A percentile compares a stretch with the other conserved stretches of the same genome.
These are phyloP conservation scores for Santalum album DNA, from an alignment of 164 flowering plant genomes.

Conservation along the genomic window DNA sequence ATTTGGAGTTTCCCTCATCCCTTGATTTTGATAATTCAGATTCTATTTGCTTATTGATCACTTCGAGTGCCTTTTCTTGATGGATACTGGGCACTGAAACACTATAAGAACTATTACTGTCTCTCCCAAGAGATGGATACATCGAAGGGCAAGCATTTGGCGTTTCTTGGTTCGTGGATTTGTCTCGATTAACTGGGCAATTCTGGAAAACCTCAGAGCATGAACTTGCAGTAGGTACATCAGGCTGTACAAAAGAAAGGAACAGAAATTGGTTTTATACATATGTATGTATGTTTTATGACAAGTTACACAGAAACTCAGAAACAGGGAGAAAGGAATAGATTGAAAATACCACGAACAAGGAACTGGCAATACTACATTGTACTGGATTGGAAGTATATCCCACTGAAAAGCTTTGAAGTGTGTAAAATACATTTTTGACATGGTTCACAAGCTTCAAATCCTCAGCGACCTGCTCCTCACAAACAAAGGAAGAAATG, in stretches of 20 bases:
- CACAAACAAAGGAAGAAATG: conserved; percentile 6
- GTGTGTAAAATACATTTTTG: conserved; percentile 33
- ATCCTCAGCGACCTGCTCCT: conserved; percentile 53
- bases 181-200: conserved; percentile 12
- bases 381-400: conserved; percentile 19
- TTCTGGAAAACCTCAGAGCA: conserved; percentile 21
- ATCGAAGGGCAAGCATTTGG: conserved; percentile 13
- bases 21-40: conserved; percentile 7
- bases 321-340: too few species aligned
- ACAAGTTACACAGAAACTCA: too few species aligned
- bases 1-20: conserved; percentile 16
- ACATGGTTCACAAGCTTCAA: conserved; percentile 39
- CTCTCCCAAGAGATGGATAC: conserved; percentile 13
- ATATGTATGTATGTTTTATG: too few species aligned
- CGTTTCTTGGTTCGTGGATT: conserved; percentile 13
- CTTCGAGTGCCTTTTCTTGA: conserved; percentile 18
- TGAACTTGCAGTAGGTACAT: conserved; percentile 19
- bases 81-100: conserved; percentile 13
- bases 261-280: neutral
- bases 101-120: conserved; percentile 1
- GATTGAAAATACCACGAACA: conserved; percentile 22
- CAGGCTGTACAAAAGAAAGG: conserved; percentile 25
- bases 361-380: conserved; percentile 13
- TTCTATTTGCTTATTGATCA: conserved; percentile 16
- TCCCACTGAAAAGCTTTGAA: conserved; percentile 32